These are phyloP conservation scores for Colletotrichum sp. DNA, from an alignment of 2,329 filamentous ascomycete species.

Conservation along the genomic window DNA sequence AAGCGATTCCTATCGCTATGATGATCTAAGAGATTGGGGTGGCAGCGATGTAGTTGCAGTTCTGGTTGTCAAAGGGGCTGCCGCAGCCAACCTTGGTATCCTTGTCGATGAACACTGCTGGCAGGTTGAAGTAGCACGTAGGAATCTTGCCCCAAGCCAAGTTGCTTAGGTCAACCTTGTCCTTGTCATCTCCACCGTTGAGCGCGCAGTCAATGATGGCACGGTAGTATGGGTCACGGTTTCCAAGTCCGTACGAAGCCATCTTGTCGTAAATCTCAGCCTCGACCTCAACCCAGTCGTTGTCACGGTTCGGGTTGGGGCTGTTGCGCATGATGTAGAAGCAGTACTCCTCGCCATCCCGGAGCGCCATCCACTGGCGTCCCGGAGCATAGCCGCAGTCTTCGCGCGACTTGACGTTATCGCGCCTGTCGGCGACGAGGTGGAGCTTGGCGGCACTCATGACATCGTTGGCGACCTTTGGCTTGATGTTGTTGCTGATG, in stretches of 20 bases:
- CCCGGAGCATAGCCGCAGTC: background rate
- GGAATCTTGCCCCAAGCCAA: background rate
- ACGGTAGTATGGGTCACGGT: background rate
- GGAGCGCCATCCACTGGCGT: background rate
- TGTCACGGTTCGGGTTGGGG: background rate
- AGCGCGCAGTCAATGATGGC: background rate
- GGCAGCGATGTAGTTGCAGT: background rate
- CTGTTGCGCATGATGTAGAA: conserved; percentile 5
- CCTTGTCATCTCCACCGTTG: background rate
- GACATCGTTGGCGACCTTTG: conserved; percentile 16
- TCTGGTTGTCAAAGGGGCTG: background rate
- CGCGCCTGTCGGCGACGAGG: conserved; percentile 5
- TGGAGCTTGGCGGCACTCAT: background rate
- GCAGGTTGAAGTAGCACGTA: background rate
- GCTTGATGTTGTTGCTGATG: conserved; percentile 8
- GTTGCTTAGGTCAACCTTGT: background rate
- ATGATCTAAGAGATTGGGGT: background rate
- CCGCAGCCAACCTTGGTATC: background rate
- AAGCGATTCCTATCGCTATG: fast-evolving
- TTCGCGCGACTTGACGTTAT: background rate
- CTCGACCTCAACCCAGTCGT: conserved; percentile 4
- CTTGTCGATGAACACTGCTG: conserved; percentile 1
- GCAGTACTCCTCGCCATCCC: conserved; percentile 4
- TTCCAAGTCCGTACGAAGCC: background rate
- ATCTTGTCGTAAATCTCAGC: background rate